Percentiles rank a stretch among this genome's conserved stretches.
Conservation (phyloP, 768 basidiomycete genomes). For the Trametes coccinea region DNA sequence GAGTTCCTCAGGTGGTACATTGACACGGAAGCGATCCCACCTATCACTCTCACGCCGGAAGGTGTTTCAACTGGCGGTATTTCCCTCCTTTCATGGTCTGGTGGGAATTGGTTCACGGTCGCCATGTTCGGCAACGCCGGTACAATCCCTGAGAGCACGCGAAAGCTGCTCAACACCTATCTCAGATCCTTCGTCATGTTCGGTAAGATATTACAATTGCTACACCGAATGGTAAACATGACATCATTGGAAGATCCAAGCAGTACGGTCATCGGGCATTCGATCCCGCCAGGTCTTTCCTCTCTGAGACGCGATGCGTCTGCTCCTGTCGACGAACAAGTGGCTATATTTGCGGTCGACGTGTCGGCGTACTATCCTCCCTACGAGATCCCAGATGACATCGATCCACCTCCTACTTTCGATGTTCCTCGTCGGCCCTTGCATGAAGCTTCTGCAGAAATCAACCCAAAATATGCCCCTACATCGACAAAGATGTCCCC, state of each 20-base stretch:
- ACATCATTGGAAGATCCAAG: too few species aligned
- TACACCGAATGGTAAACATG: too few species aligned
- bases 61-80: conserved; percentile 6
- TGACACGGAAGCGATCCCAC: background rate
- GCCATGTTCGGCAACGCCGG: conserved; percentile 21
- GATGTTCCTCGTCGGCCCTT: conserved; percentile 5
- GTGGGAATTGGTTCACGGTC: conserved; percentile 14
- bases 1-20: conserved; percentile 23
- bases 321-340: background rate
- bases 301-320: background rate
- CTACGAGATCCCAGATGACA: background rate
- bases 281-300: conserved; percentile 1
- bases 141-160: conserved; percentile 12
- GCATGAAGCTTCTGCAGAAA: background rate
- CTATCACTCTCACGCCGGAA: too few species aligned
- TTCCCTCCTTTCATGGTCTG: conserved; percentile 20
- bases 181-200: conserved; percentile 20
- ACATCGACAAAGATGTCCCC: conserved; percentile 6
- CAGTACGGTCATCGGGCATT: background rate
- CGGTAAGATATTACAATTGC: conserved; percentile 8
- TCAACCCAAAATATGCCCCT: background rate
- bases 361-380: conserved; percentile 13
- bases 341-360: background rate
- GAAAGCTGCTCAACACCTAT: conserved; percentile 9
- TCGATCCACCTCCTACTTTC: background rate